Percentiles rank a stretch among this genome's conserved stretches.
These are phyloP conservation scores for Pseudozyma sp. DNA, from an alignment of 1,284 basidiomycete species.

Conservation along the genomic window DNA sequence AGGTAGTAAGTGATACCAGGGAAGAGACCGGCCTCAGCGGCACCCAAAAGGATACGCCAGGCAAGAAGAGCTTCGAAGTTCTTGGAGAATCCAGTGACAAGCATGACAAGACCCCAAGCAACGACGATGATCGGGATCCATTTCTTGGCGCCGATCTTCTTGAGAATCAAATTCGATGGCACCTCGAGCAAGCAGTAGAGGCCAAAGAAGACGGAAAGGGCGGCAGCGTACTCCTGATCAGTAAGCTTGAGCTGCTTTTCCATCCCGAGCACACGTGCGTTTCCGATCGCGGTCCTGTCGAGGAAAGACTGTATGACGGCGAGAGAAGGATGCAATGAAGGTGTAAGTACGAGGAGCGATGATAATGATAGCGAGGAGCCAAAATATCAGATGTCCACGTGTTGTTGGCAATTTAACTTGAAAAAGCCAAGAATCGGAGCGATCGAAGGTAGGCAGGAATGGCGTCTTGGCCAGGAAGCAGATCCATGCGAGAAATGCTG, in stretches of 20 bases:
- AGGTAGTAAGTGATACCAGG: slow-evolving; percentile 53
- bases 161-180: slow-evolving; percentile 76
- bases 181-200: slow-evolving; percentile 79
- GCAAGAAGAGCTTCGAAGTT: slow-evolving; percentile 68
- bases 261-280: slow-evolving; percentile 75
- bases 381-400: too few relatives aligned
- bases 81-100: slow-evolving; percentile 69
- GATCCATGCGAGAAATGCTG: too few relatives aligned
- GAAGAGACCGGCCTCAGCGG: slow-evolving; percentile 62
- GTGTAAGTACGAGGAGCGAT: too few relatives aligned
- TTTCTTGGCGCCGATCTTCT: slow-evolving; percentile 69
- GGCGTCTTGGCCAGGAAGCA: too few relatives aligned
- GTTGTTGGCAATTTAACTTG: too few relatives aligned
- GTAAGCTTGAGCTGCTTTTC: slow-evolving; percentile 57
- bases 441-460: too few relatives aligned
- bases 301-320: slow-evolving; percentile 72
- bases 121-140: slow-evolving; percentile 67
- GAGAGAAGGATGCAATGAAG: too few relatives aligned
- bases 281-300: slow-evolving; percentile 84
- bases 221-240: slow-evolving; percentile 72
- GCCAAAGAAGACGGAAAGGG: slow-evolving; percentile 69
- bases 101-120: slow-evolving; percentile 70
- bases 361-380: too few relatives aligned
- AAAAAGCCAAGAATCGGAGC: too few relatives aligned
- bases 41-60: slow-evolving; percentile 69